Evolutionary conservation across 768 basidiomycete genomes (phyloP).

Genomic region (Collybia sordida): DNA sequence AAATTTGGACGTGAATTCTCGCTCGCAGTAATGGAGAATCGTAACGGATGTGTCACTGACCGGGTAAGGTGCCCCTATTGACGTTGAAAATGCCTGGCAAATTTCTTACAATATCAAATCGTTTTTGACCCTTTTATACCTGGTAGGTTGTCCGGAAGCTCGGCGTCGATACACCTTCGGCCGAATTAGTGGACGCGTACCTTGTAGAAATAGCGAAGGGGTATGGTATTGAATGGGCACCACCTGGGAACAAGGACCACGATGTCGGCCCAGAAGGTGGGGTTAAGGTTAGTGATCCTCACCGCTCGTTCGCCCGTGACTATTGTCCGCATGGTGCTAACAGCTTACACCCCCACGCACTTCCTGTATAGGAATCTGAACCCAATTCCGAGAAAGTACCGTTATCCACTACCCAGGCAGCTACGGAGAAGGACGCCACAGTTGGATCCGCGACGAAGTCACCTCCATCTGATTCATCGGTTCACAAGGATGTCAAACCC

Average conservation of each 20-base stretch:
- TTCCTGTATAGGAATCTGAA: constrained; percentile 14
- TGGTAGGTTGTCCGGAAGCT: constrained; percentile 77
- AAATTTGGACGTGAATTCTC: constrained; percentile 95
- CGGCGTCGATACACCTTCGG: constrained; percentile 62
- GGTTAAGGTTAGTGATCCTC: constrained; percentile 36
- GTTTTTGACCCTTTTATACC: neutral
- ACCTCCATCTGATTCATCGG: constrained; percentile 27
- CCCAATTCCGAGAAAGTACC: constrained; percentile 13
- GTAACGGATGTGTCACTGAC: constrained; percentile 75
- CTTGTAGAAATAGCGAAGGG: constrained; percentile 86
- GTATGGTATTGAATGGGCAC: constrained; percentile 72
- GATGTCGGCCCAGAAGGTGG: constrained; percentile 28
- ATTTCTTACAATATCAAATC: neutral
- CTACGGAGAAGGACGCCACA: constrained; percentile 28
- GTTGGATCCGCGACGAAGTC: constrained; percentile 35
- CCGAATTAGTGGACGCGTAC: constrained; percentile 83
- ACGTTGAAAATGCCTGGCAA: too few relatives aligned
- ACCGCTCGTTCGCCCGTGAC: neutral
- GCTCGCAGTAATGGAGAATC: constrained; percentile 82
- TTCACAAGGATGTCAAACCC: constrained; percentile 18
- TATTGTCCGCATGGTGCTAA: constrained; percentile 5
- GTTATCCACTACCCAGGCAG: constrained; percentile 13
- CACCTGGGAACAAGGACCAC: constrained; percentile 27
- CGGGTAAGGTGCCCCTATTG: constrained; percentile 53
- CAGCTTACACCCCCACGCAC: neutral